Percentiles rank a stretch among this genome's conserved stretches.
phyloP scores from a whole-genome alignment of 2,329 filamentous ascomycete genomes.

The Penicillium hesseltinei region DNA sequence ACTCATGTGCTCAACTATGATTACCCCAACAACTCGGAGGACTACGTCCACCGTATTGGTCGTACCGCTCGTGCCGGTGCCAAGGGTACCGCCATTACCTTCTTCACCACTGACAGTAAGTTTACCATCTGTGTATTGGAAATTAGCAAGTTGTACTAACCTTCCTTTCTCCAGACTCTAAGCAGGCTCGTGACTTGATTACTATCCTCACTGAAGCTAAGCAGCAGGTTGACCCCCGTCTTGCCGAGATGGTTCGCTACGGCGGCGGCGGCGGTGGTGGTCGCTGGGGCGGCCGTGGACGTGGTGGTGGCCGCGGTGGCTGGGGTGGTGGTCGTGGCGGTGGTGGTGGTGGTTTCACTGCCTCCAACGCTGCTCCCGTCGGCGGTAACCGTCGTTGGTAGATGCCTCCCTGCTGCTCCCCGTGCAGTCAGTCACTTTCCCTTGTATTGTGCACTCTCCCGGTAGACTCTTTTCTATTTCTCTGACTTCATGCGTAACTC shows the following conservation, averaged over 20 bases:
- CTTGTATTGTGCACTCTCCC: conserved; percentile 26
- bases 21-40: conserved; percentile 88
- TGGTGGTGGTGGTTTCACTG: conserved; percentile 52
- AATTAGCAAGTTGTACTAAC: conserved; percentile 14
- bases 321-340: conserved; percentile 51
- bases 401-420: conserved; percentile 21
- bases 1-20: conserved; percentile 99
- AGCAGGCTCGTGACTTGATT: conserved; percentile 96
- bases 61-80: conserved; percentile 73
- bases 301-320: conserved; percentile 64
- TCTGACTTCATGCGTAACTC: conserved; percentile 34
- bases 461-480: conserved; percentile 31
- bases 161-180: conserved; percentile 61
- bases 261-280: conserved; percentile 78
- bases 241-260: conserved; percentile 94
- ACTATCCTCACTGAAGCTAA: conserved; percentile 91
- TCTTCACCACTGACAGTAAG: conserved; percentile 99
- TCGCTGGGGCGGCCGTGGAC: conserved; percentile 60
- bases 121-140: conserved; percentile 29
- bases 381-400: conserved; percentile 60
- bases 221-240: conserved; percentile 94
- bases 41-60: conserved; percentile 68
- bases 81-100: conserved; percentile 92
- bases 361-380: conserved; percentile 59
- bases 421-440: conserved; percentile 23